Evolutionary conservation across 371 early-diverging fungal species (phyloP), one percentile per base, ranked within the genome.

Genomic region (Blyttiomyces sp.): DNA sequence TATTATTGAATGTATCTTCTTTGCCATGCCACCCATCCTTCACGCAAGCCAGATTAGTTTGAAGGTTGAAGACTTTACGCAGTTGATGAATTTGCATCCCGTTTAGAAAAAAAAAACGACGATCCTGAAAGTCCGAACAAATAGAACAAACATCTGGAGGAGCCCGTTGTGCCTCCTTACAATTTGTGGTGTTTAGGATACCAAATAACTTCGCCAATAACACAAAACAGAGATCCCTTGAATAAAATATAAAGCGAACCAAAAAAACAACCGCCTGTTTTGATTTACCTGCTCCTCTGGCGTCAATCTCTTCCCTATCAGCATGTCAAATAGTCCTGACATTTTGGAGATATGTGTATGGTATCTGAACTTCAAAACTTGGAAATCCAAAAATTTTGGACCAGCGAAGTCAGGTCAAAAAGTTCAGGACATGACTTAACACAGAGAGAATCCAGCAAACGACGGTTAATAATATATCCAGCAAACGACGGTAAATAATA

Each of bases 231-330:
- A 13, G 39, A 39, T 11, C 39, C n/a, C 13, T 11, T 39, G 13
- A n/a, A n/a, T 11, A 39, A 11, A 39, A n/a, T 39, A 39, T n/a
- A n/a, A n/a, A n/a, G n/a, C n/a, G n/a, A n/a, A n/a, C n/a, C n/a
- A n/a, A n/a, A 51, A 17, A 6, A 23, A 23, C 32, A 30, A 16
- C 7, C 27, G 33, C 31, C 27, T 31, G 16, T 9, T 19, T n/a
- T 1, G 23, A 54, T 27, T 16, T 23, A 70, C 74, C 64, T 70
- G 78, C 51, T 79, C 79, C 43, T 79, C 79, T 17, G 79, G 79
- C 16, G 79, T 65, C 6, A 70, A 71, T 45, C 49, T 23, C 61
- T 69, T 74, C n/a, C 39, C 39, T 13, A 39, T 13, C 13, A 39
- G 11, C 13, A n/a, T 13, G 39, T 39, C 39, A 39, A 39, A 13